phyloP scores from a whole-genome alignment of 805 yeast genomes.

The Jamesozyma hellenica region DNA sequence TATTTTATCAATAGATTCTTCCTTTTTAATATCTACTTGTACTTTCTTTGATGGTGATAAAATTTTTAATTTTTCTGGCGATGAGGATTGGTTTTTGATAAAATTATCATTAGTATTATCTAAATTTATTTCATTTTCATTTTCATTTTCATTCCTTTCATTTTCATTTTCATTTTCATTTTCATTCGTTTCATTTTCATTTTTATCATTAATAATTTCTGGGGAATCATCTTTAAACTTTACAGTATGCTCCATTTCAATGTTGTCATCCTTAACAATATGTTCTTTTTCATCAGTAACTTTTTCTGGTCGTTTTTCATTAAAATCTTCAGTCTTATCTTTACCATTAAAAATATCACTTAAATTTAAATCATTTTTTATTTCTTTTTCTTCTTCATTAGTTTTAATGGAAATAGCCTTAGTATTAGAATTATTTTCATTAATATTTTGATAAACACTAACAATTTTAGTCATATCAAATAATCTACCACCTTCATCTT shows the following conservation, averaged over 20 bases:
- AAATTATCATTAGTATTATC: not conserved
- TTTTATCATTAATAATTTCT: constrained; percentile 13
- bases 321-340: constrained; percentile 17
- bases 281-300: not conserved
- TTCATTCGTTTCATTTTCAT: not conserved
- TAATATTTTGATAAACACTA: constrained; percentile 20
- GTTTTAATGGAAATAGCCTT: not conserved
- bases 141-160: not conserved
- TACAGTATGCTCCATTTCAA: constrained; percentile 17
- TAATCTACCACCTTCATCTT: constrained; percentile 7
- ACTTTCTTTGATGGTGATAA: not conserved
- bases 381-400: constrained; percentile 6
- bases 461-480: constrained; percentile 28
- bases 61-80: not conserved
- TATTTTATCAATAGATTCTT: too few species aligned
- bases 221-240: constrained; percentile 23
- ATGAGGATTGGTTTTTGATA: not conserved
- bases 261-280: not conserved
- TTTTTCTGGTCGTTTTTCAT: constrained; percentile 1
- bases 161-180: not conserved
- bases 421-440: not conserved
- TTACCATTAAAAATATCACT: constrained; percentile 23
- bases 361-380: constrained; percentile 12
- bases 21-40: not conserved
- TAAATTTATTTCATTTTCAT: not conserved